These are phyloP conservation scores for Platanus orientalis DNA, from an alignment of 164 flowering plant genomes.

Conservation along the genomic window DNA sequence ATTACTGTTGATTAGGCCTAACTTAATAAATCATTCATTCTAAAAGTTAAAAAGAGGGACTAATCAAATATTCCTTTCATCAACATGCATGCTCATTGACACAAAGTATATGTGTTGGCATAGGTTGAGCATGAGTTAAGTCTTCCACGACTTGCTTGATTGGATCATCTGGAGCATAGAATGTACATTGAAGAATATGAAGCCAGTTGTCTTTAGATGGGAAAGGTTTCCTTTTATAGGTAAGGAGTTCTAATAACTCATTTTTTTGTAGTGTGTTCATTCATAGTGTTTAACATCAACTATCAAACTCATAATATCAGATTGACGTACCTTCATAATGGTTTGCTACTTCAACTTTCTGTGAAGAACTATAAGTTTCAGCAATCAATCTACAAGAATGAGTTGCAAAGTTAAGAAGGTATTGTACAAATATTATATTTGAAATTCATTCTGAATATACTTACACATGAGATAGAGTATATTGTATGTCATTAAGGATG, in stretches of 20 bases:
- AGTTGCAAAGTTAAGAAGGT: not conserved
- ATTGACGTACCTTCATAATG: not conserved
- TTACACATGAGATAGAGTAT: too few relatives aligned
- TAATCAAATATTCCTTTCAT: too few relatives aligned
- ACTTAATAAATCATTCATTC: too few relatives aligned
- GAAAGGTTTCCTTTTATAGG: slow-evolving; percentile 17
- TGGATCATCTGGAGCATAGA: slow-evolving; percentile 42
- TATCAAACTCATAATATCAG: not conserved
- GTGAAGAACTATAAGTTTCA: not conserved
- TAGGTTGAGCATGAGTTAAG: slow-evolving; percentile 33
- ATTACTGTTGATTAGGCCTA: too few relatives aligned
- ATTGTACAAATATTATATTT: not conserved
- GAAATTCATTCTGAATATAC: not conserved
- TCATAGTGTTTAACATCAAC: not conserved
- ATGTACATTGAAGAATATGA: slow-evolving; percentile 25
- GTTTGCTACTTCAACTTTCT: not conserved
- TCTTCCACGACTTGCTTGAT: slow-evolving; percentile 33
- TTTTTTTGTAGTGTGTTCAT: not conserved
- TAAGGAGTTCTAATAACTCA: not conserved
- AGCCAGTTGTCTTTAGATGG: slow-evolving; percentile 13
- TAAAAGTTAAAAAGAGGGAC: too few relatives aligned
- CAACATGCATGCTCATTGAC: too few relatives aligned
- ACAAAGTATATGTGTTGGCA: not conserved
- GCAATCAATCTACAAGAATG: not conserved
- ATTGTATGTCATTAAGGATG: too few relatives aligned